Evolutionary conservation across 257 asterid species (phyloP).

Genomic region (Marsdenia floribunda): DNA sequence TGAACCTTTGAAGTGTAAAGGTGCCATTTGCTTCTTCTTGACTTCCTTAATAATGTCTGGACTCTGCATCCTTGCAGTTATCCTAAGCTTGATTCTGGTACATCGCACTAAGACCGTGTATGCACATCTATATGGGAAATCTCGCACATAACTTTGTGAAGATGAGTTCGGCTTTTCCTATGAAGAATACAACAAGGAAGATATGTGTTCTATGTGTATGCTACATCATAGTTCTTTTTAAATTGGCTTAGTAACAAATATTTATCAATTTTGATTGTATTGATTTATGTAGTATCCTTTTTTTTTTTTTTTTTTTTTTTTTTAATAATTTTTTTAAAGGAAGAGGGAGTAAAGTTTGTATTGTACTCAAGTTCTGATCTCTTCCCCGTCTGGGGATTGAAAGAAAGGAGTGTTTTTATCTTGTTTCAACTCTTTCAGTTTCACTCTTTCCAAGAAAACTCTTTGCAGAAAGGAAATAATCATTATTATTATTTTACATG

Average conservation of each 20-base stretch:
- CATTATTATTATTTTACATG: not conserved
- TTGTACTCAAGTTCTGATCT: not conserved
- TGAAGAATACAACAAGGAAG: not conserved
- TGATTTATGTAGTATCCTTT: not conserved
- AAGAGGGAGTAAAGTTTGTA: not conserved
- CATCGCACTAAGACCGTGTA: conserved; percentile 71
- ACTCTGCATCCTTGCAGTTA: conserved; percentile 61
- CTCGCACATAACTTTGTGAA: conserved; percentile 17
- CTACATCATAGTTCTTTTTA: not conserved
- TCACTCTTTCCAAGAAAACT: not conserved
- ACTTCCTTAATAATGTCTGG: conserved; percentile 76
- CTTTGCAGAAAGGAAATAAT: not conserved
- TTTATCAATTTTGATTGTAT: not conserved
- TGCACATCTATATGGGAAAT: conserved; percentile 53
- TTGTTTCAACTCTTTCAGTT: not conserved
- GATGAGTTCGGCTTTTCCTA: not conserved
- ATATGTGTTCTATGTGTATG: not conserved
- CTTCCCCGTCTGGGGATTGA: not conserved
- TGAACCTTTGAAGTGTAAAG: conserved; percentile 64
- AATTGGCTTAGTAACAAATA: not conserved
- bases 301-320: not conserved
- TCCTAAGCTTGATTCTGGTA: conserved; percentile 69
- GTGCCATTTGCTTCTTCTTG: conserved; percentile 68
- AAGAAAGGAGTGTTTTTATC: not conserved
- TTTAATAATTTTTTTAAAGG: too few relatives aligned